phyloP scores from a whole-genome alignment of 2,329 filamentous ascomycete genomes.

The Aspergillus viridinutans region DNA sequence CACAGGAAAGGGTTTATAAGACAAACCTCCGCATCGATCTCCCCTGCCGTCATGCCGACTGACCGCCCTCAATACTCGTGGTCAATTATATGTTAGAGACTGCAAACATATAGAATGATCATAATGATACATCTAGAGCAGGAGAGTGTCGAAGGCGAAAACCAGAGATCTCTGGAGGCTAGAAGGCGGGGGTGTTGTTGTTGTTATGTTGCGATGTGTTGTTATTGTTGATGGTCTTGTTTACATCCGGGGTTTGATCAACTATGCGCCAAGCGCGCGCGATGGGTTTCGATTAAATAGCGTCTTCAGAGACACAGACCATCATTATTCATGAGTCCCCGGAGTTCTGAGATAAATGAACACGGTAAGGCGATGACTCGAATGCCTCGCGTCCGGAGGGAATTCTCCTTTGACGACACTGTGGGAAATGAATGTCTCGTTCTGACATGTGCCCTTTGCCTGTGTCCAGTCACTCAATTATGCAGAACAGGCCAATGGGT shows the following conservation, averaged over 20 bases:
- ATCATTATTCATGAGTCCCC: neutral
- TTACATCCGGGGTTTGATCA: neutral
- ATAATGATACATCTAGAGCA: neutral
- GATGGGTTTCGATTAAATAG: neutral
- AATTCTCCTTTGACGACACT: neutral
- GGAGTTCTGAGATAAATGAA: neutral
- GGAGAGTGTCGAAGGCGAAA: neutral
- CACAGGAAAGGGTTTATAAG: neutral
- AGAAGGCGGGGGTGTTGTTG: neutral
- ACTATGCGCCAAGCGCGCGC: slow-evolving; percentile 5
- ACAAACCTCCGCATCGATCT: neutral
- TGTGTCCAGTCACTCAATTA: neutral
- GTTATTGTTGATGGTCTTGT: neutral
- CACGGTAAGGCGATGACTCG: neutral
- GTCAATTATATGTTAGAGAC: neutral
- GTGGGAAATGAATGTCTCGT: neutral
- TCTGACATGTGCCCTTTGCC: neutral
- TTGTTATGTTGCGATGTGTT: neutral
- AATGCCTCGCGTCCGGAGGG: neutral
- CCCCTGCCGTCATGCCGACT: neutral
- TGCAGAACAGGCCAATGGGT: neutral
- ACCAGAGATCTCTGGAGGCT: neutral
- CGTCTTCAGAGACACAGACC: neutral
- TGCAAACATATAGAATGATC: neutral
- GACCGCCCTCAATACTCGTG: neutral